These are phyloP conservation scores for Fusarium heterosporum DNA, from an alignment of 2,329 filamentous ascomycete genomes.

Conservation along the genomic window DNA sequence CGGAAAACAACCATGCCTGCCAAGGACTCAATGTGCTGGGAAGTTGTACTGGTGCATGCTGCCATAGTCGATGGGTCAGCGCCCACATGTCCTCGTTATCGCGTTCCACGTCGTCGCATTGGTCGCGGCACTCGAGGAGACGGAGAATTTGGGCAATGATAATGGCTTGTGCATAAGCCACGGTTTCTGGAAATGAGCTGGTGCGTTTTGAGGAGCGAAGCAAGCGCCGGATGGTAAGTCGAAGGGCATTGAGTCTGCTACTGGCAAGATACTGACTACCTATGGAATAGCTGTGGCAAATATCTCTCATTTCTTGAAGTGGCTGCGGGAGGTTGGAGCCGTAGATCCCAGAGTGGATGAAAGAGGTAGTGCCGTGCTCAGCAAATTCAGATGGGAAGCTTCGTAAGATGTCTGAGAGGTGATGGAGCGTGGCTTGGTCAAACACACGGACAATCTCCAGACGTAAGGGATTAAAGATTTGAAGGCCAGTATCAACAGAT, in stretches of 20 bases:
- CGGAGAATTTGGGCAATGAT: neutral
- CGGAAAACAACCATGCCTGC: conserved; percentile 19
- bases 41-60: neutral
- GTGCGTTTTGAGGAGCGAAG: neutral
- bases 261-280: neutral
- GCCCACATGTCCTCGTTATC: conserved; percentile 14
- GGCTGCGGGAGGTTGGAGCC: rapidly evolving
- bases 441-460: conserved; percentile 4
- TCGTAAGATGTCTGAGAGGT: neutral
- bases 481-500: rapidly evolving
- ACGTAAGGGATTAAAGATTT: neutral
- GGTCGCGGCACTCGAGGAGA: neutral
- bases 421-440: neutral
- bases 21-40: conserved; percentile 4
- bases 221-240: neutral
- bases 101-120: neutral
- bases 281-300: neutral
- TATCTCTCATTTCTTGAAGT: neutral
- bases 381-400: neutral
- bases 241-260: neutral
- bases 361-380: neutral
- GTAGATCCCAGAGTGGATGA: conserved; percentile 4
- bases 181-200: neutral
- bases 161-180: conserved; percentile 9
- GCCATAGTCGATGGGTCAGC: neutral